Evolutionary conservation across 768 basidiomycete genomes (phyloP), one percentile per base, ranked within the genome.

Genomic region (Pulveroboletus sp.): DNA sequence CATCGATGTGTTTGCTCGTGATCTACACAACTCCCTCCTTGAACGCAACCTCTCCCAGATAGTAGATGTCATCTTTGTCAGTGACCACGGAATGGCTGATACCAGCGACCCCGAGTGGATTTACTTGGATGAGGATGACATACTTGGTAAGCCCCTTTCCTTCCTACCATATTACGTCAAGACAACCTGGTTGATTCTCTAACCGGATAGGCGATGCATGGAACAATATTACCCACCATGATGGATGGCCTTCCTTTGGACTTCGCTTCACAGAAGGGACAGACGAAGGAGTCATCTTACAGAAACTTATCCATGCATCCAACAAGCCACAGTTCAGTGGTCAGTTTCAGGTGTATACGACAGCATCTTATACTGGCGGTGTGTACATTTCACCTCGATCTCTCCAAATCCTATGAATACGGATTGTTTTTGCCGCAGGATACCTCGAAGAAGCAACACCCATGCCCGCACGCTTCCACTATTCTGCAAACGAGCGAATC

Each of bases 221-320:
- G 64, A 43, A 39, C 16, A 58, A 57, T 20, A 54, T 66, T 3
- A 65, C 63, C 2, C 88, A 91, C 58, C 76, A 82, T 53, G 93
- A 95, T 51, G 82, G 94, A 35, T 94, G 91, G 92, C 94, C 93
- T 11, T 79, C 85, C 2, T 86, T 91, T 75, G 94, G 94, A 3
- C 67, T 97, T 43, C 80, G 93, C 21, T 92, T 95, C 71, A 62
- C 70, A 16, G 56, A 75, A 2, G 69, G 66, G n/a, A 73, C 77
- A 1, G 87, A 94, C 62, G 68, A 70, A 11, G 70, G 77, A 10
- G 70, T 75, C 34, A 78, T 86, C 51, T 68, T 88, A 25, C 67
- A 79, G 16, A 62, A 74, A 21, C 73, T 94, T 33, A 53, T 75
- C 14, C 68, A 66, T 6, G 82, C 85, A 12, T 75, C 84, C 69